Percentiles rank a stretch among this genome's conserved stretches.
These are phyloP conservation scores for Periglandula ipomoeae DNA, from an alignment of 2,329 filamentous ascomycete species.

Conservation along the genomic window DNA sequence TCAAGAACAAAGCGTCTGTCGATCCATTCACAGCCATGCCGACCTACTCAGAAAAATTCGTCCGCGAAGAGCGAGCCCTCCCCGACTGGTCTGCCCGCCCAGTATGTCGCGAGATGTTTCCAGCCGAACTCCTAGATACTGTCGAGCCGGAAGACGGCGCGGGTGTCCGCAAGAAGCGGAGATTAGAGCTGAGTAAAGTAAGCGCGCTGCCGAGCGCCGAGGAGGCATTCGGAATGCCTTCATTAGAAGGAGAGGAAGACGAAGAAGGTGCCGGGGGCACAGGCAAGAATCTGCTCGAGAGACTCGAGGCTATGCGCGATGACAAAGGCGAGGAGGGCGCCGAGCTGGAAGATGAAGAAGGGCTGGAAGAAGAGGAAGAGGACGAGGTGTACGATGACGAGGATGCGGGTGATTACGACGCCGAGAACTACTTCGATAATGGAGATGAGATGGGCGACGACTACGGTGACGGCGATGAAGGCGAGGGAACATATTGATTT, in stretches of 20 bases:
- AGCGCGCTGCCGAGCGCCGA: conserved; percentile 40
- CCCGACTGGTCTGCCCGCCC: conserved; percentile 44
- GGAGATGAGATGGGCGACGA: conserved; percentile 46
- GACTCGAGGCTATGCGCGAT: conserved; percentile 36
- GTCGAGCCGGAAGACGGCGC: conserved; percentile 34
- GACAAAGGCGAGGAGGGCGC: conserved; percentile 41
- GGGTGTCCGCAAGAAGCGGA: conserved; percentile 33
- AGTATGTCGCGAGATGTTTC: conserved; percentile 45
- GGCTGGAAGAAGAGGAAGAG: conserved; percentile 34
- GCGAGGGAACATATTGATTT: conserved; percentile 29
- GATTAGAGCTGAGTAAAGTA: conserved; percentile 36
- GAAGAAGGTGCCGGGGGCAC: conserved; percentile 20
- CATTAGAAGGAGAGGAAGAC: conserved; percentile 19
- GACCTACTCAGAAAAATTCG: conserved; percentile 48
- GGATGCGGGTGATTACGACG: conserved; percentile 52
- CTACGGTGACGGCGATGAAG: conserved; percentile 42
- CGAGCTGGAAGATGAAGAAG: conserved; percentile 43
- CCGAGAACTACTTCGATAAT: conserved; percentile 51
- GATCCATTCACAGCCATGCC: conserved; percentile 51
- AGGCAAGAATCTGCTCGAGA: conserved; percentile 31
- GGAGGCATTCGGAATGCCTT: conserved; percentile 36
- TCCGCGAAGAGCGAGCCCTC: conserved; percentile 39
- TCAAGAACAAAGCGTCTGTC: conserved; percentile 44
- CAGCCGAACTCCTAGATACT: conserved; percentile 44
- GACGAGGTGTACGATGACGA: conserved; percentile 47